Conservation (phyloP, 176 grass and related monocot species). For the Avena eriantha region DNA sequence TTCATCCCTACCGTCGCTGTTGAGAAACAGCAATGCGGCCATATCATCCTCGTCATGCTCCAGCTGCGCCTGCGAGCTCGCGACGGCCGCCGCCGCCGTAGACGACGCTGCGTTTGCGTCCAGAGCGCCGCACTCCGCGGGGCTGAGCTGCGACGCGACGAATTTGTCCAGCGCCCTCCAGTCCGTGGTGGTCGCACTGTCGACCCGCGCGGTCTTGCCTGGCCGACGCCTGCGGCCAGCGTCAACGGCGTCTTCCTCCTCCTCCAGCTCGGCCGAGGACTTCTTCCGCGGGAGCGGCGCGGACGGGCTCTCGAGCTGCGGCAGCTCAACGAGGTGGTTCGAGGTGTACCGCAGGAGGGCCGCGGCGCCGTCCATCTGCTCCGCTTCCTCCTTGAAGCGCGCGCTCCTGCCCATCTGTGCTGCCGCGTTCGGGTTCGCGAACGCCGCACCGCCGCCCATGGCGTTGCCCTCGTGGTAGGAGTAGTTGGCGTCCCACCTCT, state of each 20-base stretch:
- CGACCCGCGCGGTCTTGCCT: constrained; percentile 37
- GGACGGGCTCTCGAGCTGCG: constrained; percentile 76
- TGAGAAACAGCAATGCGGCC: constrained; percentile 58
- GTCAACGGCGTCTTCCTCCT: constrained; percentile 26
- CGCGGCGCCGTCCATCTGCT: constrained; percentile 54
- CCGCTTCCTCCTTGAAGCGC: constrained; percentile 60
- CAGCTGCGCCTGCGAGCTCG: constrained; percentile 42
- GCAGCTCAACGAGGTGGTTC: constrained; percentile 58
- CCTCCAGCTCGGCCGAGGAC: constrained; percentile 6
- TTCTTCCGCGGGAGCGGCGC: constrained; percentile 39
- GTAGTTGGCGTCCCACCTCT: constrained; percentile 67
- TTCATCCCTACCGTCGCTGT: constrained; percentile 58
- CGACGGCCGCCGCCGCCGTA: background rate
- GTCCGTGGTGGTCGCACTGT: constrained; percentile 51
- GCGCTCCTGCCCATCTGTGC: constrained; percentile 54
- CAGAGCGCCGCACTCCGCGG: constrained; percentile 38
- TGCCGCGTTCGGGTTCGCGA: constrained; percentile 42
- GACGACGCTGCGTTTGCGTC: background rate
- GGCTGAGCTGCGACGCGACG: constrained; percentile 79
- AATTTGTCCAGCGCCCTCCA: constrained; percentile 84
- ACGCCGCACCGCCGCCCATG: constrained; percentile 26
- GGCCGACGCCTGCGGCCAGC: constrained; percentile 17
- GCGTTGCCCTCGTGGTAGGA: constrained; percentile 51
- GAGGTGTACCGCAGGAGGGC: constrained; percentile 58
- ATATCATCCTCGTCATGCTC: constrained; percentile 54